Evolutionary conservation across 495 filamentous ascomycete genomes (phyloP), one percentile per base, ranked within the genome.

Genomic region (Pyrenula aspistea): DNA sequence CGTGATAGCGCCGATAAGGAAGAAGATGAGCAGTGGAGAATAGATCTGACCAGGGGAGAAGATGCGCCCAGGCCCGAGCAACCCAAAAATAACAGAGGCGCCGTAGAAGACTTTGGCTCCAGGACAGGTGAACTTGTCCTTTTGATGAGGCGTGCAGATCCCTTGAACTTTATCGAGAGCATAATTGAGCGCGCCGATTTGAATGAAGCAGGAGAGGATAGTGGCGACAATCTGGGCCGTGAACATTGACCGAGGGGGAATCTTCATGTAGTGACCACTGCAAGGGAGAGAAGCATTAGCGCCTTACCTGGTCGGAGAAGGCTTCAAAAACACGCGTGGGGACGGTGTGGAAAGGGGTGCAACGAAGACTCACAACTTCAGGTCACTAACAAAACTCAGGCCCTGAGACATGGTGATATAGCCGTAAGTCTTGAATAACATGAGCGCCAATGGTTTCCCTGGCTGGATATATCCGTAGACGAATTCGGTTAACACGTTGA

Each of bases 401-500:
- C 8, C 75, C 60, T 77, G 75, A 11, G 70, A 62, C 71, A 85
- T 80, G 47, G 83, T 85, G 59, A 86, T 84, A 62, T 83, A 89
- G 48, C 84, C 84, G 58, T 85, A 86, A 15, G 84, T 86, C 66
- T 89, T 88, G 71, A 89, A 88, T 60, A 86, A 73, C 84, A 88
- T 88, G 47, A 86, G 74, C 0, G 81, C 85, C 12, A 88, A 58
- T 0, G 85, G 84, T 22, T 76, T 65, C 1, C 85, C 85, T 1
- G 84, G 78, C 57, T 85, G 83, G 22, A 85, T 84, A 65, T 87
- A 87, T 0, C 85, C 85, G 25, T 78, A 83, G 53, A 89, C 72
- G 58, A 88, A 88, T 67, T 88, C 85, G 2, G 85, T 86, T 51
- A 88, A 65, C 21, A 88, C 73, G 55, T 87, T 87, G 23, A 86